phyloP scores from a whole-genome alignment of 2,329 filamentous ascomycete genomes.

The Sporothrix dimorphospora region DNA sequence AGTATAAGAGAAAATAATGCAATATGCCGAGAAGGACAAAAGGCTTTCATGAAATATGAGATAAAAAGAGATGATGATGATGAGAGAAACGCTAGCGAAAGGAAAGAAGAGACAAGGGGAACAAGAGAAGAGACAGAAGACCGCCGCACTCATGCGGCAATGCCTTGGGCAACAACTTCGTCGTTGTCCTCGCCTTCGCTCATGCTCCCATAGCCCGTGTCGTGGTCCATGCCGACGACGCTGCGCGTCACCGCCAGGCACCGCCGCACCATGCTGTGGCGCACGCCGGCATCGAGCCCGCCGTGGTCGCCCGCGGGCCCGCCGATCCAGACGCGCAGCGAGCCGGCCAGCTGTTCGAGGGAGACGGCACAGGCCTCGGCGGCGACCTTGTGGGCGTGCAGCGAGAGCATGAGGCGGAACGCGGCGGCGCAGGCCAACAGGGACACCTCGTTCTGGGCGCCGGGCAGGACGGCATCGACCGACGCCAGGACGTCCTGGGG shows the following conservation, averaged over 20 bases:
- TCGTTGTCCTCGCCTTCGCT: constrained; percentile 48
- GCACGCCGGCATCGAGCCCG: constrained; percentile 55
- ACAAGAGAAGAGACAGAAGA: background rate
- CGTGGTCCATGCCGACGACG: constrained; percentile 62
- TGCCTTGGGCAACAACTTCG: background rate
- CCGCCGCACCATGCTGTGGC: constrained; percentile 57
- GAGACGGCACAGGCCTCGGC: constrained; percentile 52
- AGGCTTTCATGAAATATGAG: background rate
- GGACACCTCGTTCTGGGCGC: constrained; percentile 44
- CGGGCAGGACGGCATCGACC: constrained; percentile 55
- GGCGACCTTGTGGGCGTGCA: constrained; percentile 52
- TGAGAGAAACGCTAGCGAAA: constrained; percentile 21
- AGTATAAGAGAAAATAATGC: background rate
- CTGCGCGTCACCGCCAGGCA: constrained; percentile 61
- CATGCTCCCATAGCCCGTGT: constrained; percentile 63
- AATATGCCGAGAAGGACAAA: background rate
- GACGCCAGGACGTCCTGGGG: constrained; percentile 51
- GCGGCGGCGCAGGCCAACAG: constrained; percentile 63
- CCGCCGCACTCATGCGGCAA: background rate
- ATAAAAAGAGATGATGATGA: background rate
- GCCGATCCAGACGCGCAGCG: constrained; percentile 64
- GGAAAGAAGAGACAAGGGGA: background rate
- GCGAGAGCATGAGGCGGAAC: constrained; percentile 60
- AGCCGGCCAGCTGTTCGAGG: constrained; percentile 61
- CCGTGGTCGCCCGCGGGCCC: constrained; percentile 54